Evolutionary conservation across 306 rosid species (phyloP).

Genomic region (Neltuma alba): DNA sequence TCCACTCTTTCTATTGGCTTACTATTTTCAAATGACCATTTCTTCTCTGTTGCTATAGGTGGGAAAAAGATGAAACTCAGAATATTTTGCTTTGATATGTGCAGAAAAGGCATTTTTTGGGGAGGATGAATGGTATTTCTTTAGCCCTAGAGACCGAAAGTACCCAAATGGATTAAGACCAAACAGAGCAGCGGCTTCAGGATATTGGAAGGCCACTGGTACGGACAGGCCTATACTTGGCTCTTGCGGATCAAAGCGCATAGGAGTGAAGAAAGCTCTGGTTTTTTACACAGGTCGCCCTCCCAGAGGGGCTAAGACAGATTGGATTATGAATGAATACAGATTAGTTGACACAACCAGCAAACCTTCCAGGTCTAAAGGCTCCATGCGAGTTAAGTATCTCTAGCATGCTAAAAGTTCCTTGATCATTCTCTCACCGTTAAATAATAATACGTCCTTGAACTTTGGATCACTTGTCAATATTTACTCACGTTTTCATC

Average conservation of each 20-base stretch:
- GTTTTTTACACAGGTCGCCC: conserved; percentile 66
- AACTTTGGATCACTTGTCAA: background rate
- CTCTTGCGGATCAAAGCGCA: conserved; percentile 47
- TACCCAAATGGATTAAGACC: conserved; percentile 73
- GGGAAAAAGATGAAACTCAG: background rate
- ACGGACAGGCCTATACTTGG: conserved; percentile 65
- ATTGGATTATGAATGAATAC: conserved; percentile 75
- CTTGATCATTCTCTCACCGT: background rate
- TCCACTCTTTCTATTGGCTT: conserved; percentile 28
- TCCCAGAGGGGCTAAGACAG: conserved; percentile 60
- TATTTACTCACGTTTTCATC: background rate
- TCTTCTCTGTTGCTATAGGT: conserved; percentile 15
- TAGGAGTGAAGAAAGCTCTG: conserved; percentile 76
- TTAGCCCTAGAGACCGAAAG: conserved; percentile 72
- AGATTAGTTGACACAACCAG: conserved; percentile 45
- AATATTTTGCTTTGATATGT: conserved; percentile 1
- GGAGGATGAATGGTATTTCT: conserved; percentile 78
- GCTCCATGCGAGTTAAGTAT: conserved; percentile 75
- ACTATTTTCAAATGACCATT: background rate
- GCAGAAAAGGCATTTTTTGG: conserved; percentile 78
- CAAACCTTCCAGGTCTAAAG: conserved; percentile 47
- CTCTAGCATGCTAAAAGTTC: background rate
- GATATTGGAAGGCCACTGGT: conserved; percentile 82
- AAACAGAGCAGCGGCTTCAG: conserved; percentile 70
- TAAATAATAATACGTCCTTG: background rate